Percentiles rank a stretch among this genome's conserved stretches.
phyloP scores from a whole-genome alignment of 2,329 filamentous ascomycete genomes.

The Delphinella strobiligena region DNA sequence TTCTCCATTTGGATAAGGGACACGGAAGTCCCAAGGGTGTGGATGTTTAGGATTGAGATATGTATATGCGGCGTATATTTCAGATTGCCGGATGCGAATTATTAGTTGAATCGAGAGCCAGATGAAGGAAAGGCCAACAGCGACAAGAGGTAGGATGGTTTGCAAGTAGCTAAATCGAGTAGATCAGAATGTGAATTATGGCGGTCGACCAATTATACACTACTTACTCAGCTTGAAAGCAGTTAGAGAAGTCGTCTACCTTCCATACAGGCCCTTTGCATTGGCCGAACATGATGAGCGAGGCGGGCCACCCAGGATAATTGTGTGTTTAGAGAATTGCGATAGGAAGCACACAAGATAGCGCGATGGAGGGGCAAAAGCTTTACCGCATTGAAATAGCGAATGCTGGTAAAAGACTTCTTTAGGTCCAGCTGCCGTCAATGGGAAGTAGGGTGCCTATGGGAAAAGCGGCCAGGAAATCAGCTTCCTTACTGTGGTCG shows the following conservation, averaged over 20 bases:
- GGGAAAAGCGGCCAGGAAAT: too few species aligned
- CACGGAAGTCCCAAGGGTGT: constrained; percentile 25
- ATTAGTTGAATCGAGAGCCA: constrained; percentile 50
- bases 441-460: too few species aligned
- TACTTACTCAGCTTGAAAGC: constrained; percentile 56
- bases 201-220: background rate
- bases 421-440: too few species aligned
- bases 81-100: constrained; percentile 40
- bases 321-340: constrained; percentile 16
- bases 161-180: constrained; percentile 54
- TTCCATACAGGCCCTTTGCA: constrained; percentile 49
- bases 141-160: constrained; percentile 63
- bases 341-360: too few species aligned
- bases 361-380: too few species aligned
- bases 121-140: constrained; percentile 58
- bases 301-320: constrained; percentile 15
- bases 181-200: constrained; percentile 3
- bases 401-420: too few species aligned
- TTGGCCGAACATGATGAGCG: constrained; percentile 38
- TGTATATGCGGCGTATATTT: constrained; percentile 47
- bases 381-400: too few species aligned
- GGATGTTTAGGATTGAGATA: constrained; percentile 33
- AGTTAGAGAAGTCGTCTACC: constrained; percentile 48
- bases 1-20: constrained; percentile 14
- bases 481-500: too few species aligned